phyloP scores from a whole-genome alignment of 208 protist species.

The Trichomonas tenax region DNA sequence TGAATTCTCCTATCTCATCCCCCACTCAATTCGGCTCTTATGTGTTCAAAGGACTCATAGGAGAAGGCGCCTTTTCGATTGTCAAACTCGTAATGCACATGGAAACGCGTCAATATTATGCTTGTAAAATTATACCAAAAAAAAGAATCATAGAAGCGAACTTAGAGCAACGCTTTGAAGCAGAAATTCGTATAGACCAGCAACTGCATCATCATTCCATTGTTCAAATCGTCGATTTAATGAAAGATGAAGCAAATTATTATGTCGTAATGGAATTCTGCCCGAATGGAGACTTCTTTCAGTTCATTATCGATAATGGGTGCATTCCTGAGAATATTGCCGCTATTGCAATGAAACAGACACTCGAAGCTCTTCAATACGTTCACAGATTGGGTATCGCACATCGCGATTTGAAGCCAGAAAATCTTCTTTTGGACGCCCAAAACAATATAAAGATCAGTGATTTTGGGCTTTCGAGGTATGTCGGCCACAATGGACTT shows the following conservation, averaged over 20 bases:
- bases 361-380: neutral
- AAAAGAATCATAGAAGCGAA: neutral
- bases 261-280: conserved; percentile 5
- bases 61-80: neutral
- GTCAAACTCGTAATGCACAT: neutral
- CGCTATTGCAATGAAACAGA: neutral
- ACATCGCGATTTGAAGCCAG: neutral
- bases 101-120: neutral
- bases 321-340: neutral
- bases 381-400: neutral
- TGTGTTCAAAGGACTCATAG: neutral
- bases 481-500: neutral
- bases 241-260: neutral
- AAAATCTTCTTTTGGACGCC: neutral
- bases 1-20: neutral
- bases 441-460: neutral
- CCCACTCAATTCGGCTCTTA: neutral
- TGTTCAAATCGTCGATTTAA: neutral
- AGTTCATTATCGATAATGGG: neutral
- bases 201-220: neutral
- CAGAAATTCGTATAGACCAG: neutral
- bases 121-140: conserved; percentile 1
- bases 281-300: neutral
- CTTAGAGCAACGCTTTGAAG: neutral
- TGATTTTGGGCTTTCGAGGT: neutral